These are phyloP conservation scores for Citrullus amarus DNA, from an alignment of 306 rosid species.

Conservation along the genomic window DNA sequence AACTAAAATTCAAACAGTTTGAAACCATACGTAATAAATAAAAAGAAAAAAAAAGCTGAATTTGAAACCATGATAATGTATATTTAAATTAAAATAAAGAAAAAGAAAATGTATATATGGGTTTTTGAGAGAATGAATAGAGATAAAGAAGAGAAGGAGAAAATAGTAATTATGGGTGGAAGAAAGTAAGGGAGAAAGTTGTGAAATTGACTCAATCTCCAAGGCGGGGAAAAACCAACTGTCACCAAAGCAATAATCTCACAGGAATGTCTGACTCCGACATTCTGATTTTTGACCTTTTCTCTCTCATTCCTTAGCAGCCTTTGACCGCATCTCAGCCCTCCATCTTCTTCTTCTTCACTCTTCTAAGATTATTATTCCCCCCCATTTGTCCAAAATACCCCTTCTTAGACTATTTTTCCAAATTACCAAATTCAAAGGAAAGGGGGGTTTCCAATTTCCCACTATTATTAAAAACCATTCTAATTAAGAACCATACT, in stretches of 20 bases:
- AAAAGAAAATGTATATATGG: too few relatives aligned
- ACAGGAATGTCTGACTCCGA: conserved; percentile 48
- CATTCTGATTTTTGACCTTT: conserved; percentile 21
- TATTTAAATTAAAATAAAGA: too few relatives aligned
- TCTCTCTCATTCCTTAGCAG: conserved; percentile 10
- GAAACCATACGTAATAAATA: too few relatives aligned
- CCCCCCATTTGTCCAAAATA: not conserved
- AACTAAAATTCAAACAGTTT: too few relatives aligned
- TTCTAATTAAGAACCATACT: not conserved
- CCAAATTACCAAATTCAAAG: too few relatives aligned
- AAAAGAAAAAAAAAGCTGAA: too few relatives aligned
- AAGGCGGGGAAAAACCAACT: conserved; percentile 19
- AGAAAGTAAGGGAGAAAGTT: not conserved
- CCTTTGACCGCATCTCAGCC: conserved; percentile 57
- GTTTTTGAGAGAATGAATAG: too few relatives aligned
- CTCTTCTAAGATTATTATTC: not conserved
- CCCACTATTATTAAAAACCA: too few relatives aligned
- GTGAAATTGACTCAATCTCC: conserved; percentile 18
- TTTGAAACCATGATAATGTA: too few relatives aligned
- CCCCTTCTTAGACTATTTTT: too few relatives aligned
- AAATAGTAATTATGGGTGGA: conserved; percentile 6
- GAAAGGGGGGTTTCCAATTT: too few relatives aligned
- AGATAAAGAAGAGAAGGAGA: not conserved
- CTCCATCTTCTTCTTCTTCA: conserved; percentile 15
- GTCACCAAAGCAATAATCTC: conserved; percentile 19